Conservation (phyloP, 129 eudicot genomes). For the Helichrysum umbraculigerum region DNA sequence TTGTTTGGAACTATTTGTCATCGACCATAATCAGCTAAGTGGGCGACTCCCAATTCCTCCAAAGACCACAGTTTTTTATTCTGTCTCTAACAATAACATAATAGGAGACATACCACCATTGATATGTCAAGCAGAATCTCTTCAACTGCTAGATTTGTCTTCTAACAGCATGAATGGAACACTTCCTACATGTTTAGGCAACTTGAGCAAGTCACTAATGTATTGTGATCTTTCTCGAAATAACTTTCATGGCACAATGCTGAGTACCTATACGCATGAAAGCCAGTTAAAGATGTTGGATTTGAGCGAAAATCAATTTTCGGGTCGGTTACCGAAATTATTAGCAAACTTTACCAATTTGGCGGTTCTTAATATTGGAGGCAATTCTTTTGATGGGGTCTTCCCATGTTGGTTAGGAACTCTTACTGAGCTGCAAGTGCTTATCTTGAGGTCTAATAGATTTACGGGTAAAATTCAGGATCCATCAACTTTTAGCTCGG, state of each 20-base stretch:
- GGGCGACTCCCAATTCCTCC: constrained; percentile 17
- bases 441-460: constrained; percentile 16
- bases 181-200: constrained; percentile 12
- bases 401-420: constrained; percentile 19
- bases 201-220: constrained; percentile 2
- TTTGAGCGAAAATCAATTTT: constrained; percentile 13
- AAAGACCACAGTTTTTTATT: neutral
- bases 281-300: neutral
- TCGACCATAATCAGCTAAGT: neutral
- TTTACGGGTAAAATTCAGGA: neutral
- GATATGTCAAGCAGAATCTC: constrained; percentile 9
- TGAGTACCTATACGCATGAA: neutral
- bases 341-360: neutral
- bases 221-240: neutral
- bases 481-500: neutral
- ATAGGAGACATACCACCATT: constrained; percentile 7
- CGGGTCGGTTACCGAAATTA: neutral
- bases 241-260: constrained; percentile 1
- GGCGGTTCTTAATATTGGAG: neutral
- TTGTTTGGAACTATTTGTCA: neutral
- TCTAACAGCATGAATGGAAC: constrained; percentile 6
- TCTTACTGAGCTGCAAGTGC: constrained; percentile 11
- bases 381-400: neutral
- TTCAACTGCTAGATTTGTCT: neutral
- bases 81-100: neutral